phyloP scores from a whole-genome alignment of 2,329 filamentous ascomycete species.

The Cercospora brassicicola region DNA sequence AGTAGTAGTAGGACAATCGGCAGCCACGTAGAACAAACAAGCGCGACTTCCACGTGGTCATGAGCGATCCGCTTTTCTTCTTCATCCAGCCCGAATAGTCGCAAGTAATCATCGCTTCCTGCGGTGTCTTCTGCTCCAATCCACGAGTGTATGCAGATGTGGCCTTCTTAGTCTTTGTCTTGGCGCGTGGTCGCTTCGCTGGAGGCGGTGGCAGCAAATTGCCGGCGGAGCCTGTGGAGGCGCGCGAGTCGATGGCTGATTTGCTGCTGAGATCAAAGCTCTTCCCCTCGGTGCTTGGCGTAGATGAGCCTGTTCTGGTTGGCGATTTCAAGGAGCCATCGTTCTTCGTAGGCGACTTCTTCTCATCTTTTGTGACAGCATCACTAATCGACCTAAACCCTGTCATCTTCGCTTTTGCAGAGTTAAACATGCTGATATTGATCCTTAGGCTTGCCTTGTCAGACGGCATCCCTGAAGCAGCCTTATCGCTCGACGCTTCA shows the following conservation, averaged over 20 bases:
- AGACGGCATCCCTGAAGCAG: slow-evolving; percentile 8
- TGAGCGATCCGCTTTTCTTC: slow-evolving; percentile 93
- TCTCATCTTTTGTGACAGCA: slow-evolving; percentile 57
- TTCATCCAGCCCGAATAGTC: slow-evolving; percentile 99
- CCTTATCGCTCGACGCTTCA: slow-evolving; percentile 47
- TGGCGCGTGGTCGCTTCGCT: slow-evolving; percentile 28
- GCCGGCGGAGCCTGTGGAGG: slow-evolving; percentile 47
- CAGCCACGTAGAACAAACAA: slow-evolving; percentile 93
- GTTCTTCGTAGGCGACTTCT: slow-evolving; percentile 37
- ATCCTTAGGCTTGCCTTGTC: slow-evolving; percentile 30
- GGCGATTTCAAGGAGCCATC: slow-evolving; percentile 58
- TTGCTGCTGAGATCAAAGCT: slow-evolving; percentile 40
- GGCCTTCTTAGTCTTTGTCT: slow-evolving; percentile 70
- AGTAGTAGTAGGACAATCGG: slow-evolving; percentile 92
- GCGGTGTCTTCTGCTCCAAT: slow-evolving; percentile 74
- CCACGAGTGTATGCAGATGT: slow-evolving; percentile 93
- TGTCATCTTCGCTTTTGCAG: slow-evolving; percentile 51
- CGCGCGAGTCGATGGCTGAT: slow-evolving; percentile 42
- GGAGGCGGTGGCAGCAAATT: slow-evolving; percentile 36
- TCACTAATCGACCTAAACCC: slow-evolving; percentile 87
- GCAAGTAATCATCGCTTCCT: slow-evolving; percentile 79
- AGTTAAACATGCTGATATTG: slow-evolving; percentile 40
- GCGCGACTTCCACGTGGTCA: slow-evolving; percentile 96
- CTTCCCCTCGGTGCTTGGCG: slow-evolving; percentile 58
- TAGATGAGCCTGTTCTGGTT: slow-evolving; percentile 72